A percentile compares a stretch with the other conserved stretches of the same genome.
Evolutionary conservation across 2,329 filamentous ascomycete species (phyloP).

Genomic region (Claviceps lovelessii): DNA sequence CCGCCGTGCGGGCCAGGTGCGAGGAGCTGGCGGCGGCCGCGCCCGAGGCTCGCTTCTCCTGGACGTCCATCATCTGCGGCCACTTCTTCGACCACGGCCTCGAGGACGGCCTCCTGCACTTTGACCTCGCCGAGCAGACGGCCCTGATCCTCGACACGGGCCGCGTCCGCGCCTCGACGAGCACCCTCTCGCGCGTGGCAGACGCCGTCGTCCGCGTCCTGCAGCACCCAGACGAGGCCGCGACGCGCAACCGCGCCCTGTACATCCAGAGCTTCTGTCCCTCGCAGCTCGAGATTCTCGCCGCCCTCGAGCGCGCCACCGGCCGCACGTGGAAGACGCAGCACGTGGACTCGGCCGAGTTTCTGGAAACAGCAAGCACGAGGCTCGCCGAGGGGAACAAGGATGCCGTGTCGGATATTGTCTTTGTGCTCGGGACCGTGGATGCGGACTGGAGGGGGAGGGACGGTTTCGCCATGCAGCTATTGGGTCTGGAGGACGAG

Average conservation of each 20-base stretch:
- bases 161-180: constrained; percentile 30
- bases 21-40: constrained; percentile 18
- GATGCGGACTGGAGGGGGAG: constrained; percentile 34
- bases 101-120: constrained; percentile 20
- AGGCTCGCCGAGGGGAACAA: constrained; percentile 24
- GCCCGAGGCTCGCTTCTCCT: constrained; percentile 30
- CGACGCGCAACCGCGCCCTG: constrained; percentile 35
- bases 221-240: constrained; percentile 25
- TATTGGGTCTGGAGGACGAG: constrained; percentile 32
- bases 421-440: constrained; percentile 33
- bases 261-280: constrained; percentile 31
- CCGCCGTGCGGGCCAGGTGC: constrained; percentile 17
- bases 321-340: constrained; percentile 23
- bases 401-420: constrained; percentile 30
- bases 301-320: constrained; percentile 35
- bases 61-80: constrained; percentile 31
- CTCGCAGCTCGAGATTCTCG: constrained; percentile 33
- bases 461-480: constrained; percentile 31
- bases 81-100: constrained; percentile 37
- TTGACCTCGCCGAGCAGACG: constrained; percentile 29
- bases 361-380: constrained; percentile 23
- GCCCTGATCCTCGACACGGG: constrained; percentile 38
- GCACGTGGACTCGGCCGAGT: constrained; percentile 23
- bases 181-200: constrained; percentile 34
- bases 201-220: constrained; percentile 36